Percentiles rank a stretch among this genome's conserved stretches.
These are phyloP conservation scores for Astraeus odoratus DNA, from an alignment of 768 basidiomycete genomes.

Conservation along the genomic window DNA sequence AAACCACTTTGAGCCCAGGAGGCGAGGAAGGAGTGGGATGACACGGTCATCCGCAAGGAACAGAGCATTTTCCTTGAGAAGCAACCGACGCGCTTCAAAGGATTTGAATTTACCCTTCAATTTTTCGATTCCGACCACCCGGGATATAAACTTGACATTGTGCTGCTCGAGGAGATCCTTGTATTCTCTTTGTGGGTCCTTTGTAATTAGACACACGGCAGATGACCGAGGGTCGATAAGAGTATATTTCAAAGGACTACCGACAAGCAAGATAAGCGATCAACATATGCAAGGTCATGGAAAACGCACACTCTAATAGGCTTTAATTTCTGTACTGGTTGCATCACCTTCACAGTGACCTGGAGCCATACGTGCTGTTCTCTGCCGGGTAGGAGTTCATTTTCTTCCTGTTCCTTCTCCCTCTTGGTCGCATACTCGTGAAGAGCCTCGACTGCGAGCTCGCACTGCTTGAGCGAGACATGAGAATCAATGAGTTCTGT, in stretches of 20 bases:
- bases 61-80: constrained; percentile 84
- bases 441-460: constrained; percentile 74
- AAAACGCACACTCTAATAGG: constrained; percentile 76
- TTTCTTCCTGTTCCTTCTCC: constrained; percentile 59
- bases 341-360: constrained; percentile 78
- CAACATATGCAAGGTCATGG: not conserved
- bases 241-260: constrained; percentile 70
- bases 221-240: constrained; percentile 77
- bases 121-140: constrained; percentile 88
- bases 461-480: constrained; percentile 67
- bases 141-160: constrained; percentile 81
- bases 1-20: constrained; percentile 89
- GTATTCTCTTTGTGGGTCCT: constrained; percentile 94
- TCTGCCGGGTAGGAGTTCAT: constrained; percentile 66
- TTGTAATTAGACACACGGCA: constrained; percentile 85
- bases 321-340: constrained; percentile 67
- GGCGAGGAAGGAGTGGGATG: constrained; percentile 75
- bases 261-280: constrained; percentile 7
- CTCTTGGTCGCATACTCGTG: constrained; percentile 61
- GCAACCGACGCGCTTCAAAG: constrained; percentile 72
- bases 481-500: constrained; percentile 59
- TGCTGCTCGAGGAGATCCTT: constrained; percentile 82
- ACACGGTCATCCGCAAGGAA: constrained; percentile 93
- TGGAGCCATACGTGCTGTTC: constrained; percentile 89
- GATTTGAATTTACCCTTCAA: constrained; percentile 90